Evolutionary conservation across 257 asterid species (phyloP).

Genomic region (Solanum pinnatisectum): DNA sequence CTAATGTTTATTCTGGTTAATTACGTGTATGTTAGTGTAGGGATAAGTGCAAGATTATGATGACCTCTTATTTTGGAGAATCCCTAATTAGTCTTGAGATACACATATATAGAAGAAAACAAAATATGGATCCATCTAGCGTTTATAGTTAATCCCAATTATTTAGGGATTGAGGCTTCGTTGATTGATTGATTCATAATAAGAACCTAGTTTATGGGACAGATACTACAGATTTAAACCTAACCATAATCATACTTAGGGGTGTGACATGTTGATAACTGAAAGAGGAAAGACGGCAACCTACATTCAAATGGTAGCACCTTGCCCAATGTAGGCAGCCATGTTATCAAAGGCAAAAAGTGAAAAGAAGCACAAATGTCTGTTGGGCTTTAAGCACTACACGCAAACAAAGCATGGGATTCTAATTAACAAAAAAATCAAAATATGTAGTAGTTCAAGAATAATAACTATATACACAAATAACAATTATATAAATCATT

Average conservation of each 20-base stretch:
- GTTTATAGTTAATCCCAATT: background rate
- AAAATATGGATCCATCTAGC: background rate
- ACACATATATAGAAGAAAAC: background rate
- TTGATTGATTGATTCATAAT: background rate
- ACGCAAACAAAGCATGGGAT: background rate
- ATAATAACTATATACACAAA: background rate
- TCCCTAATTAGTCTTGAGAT: background rate
- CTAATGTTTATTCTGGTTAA: background rate
- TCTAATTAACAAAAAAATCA: background rate
- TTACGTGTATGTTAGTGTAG: background rate
- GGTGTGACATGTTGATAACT: background rate
- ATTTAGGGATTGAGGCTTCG: background rate
- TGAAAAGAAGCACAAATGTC: background rate
- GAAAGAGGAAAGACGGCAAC: background rate
- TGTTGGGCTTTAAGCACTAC: background rate
- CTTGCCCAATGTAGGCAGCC: background rate
- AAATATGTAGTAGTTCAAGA: background rate
- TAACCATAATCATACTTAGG: background rate
- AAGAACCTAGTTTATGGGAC: background rate
- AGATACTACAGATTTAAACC: background rate
- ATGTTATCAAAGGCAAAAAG: background rate
- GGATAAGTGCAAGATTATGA: background rate
- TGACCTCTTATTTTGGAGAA: background rate
- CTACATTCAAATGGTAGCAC: background rate
- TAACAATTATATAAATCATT: background rate